Evolutionary conservation across 2,329 filamentous ascomycete species (phyloP).

Genomic region (Fusarium pilosicola): DNA sequence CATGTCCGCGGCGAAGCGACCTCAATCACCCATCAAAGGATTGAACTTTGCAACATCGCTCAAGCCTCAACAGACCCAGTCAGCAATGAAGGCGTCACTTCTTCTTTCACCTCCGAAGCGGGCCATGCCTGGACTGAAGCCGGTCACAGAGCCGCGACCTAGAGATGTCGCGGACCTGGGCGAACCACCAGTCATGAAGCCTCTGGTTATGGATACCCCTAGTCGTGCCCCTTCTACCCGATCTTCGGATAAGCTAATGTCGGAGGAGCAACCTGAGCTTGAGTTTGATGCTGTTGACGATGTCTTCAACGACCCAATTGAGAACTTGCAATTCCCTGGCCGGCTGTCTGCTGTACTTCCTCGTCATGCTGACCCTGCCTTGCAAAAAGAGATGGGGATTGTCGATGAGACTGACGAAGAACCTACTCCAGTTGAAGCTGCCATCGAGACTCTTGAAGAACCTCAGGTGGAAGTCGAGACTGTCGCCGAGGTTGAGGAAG

Average conservation of each 20-base stretch:
- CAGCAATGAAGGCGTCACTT: slow-evolving; percentile 57
- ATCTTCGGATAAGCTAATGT: slow-evolving; percentile 52
- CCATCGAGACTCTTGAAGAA: background rate
- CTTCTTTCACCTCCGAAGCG: slow-evolving; percentile 64
- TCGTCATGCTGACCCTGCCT: slow-evolving; percentile 53
- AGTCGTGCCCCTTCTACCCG: slow-evolving; percentile 38
- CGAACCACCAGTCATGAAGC: slow-evolving; percentile 50
- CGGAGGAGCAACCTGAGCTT: slow-evolving; percentile 46
- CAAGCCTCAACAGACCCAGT: slow-evolving; percentile 46
- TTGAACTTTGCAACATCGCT: slow-evolving; percentile 44
- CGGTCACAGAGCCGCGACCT: slow-evolving; percentile 44
- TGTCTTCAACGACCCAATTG: slow-evolving; percentile 48
- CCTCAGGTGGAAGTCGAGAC: background rate
- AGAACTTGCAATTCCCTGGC: slow-evolving; percentile 55
- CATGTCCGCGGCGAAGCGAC: slow-evolving; percentile 63
- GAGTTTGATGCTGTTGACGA: slow-evolving; percentile 42
- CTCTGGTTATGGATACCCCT: slow-evolving; percentile 49
- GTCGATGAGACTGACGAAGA: slow-evolving; percentile 43
- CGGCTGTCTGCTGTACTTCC: slow-evolving; percentile 58
- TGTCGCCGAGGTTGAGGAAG: background rate
- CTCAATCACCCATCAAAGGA: slow-evolving; percentile 56
- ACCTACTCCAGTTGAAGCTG: background rate
- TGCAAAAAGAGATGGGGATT: slow-evolving; percentile 48
- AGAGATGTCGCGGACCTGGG: slow-evolving; percentile 33
- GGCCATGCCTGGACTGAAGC: slow-evolving; percentile 49